A percentile compares a stretch with the other conserved stretches of the same genome.
These are phyloP conservation scores for Stropharia rugosoannulata DNA, from an alignment of 768 basidiomycete species.

Conservation along the genomic window DNA sequence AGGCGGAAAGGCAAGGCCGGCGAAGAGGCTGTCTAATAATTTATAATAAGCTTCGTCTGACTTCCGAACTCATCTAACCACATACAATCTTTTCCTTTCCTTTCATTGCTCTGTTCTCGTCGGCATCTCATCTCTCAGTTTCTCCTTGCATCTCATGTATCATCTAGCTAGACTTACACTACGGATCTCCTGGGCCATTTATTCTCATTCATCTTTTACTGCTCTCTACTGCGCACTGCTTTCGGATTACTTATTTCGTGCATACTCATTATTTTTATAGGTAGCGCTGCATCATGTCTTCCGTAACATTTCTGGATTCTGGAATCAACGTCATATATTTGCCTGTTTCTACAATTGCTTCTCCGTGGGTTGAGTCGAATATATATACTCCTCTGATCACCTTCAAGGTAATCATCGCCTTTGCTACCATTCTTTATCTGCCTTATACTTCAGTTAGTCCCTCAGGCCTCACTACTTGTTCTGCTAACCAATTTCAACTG, in stretches of 20 bases:
- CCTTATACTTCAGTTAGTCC: too few relatives aligned
- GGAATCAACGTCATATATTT: neutral
- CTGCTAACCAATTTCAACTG: too few relatives aligned
- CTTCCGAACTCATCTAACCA: neutral
- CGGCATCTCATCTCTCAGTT: neutral
- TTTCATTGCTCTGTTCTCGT: neutral
- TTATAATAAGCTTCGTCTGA: neutral
- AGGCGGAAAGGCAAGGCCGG: slow-evolving; percentile 30
- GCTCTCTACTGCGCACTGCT: neutral
- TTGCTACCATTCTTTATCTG: too few relatives aligned
- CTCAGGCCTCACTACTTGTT: too few relatives aligned
- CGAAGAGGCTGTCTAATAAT: neutral
- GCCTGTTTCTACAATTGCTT: neutral
- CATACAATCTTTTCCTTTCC: neutral
- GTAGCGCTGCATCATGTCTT: neutral
- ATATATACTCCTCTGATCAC: too few relatives aligned
- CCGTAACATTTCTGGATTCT: neutral
- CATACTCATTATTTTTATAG: neutral
- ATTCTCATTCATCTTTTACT: neutral
- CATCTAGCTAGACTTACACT: neutral
- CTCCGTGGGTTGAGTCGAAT: too few relatives aligned
- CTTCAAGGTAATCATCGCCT: too few relatives aligned
- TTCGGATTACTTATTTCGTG: neutral
- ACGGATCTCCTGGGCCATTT: neutral
- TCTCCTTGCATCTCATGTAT: slow-evolving; percentile 1